Evolutionary conservation across 164 flowering plant species (phyloP).

Genomic region (Magnolia officinalis): DNA sequence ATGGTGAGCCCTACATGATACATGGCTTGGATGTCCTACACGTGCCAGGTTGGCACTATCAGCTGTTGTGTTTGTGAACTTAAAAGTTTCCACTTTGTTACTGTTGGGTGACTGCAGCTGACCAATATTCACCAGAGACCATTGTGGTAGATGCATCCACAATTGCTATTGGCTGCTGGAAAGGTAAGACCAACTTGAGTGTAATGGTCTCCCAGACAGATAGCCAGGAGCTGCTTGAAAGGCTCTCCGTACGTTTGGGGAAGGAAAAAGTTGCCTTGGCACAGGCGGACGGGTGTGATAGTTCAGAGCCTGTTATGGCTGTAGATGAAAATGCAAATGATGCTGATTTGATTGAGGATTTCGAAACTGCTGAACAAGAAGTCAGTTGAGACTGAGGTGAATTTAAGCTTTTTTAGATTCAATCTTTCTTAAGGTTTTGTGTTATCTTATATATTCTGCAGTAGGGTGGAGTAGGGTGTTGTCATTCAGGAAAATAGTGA

Average conservation of each 20-base stretch:
- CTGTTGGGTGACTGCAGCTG: conserved; percentile 30
- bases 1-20: background rate
- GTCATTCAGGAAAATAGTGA: background rate
- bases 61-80: background rate
- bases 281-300: conserved; percentile 10
- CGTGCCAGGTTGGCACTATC: background rate
- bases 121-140: conserved; percentile 20
- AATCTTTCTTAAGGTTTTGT: background rate
- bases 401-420: background rate
- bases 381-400: background rate
- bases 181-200: conserved; percentile 59
- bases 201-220: conserved; percentile 83
- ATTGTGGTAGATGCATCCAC: conserved; percentile 47
- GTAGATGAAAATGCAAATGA: background rate
- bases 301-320: background rate
- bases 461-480: background rate
- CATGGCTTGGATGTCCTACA: background rate
- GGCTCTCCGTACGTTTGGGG: conserved; percentile 46
- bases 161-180: conserved; percentile 96
- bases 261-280: conserved; percentile 11
- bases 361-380: background rate
- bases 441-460: background rate
- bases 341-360: background rate
- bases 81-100: background rate
- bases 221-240: conserved; percentile 74